Percentiles rank a stretch among this genome's conserved stretches.
Conservation (phyloP, 306 rosid genomes). For the Morella rubra region DNA sequence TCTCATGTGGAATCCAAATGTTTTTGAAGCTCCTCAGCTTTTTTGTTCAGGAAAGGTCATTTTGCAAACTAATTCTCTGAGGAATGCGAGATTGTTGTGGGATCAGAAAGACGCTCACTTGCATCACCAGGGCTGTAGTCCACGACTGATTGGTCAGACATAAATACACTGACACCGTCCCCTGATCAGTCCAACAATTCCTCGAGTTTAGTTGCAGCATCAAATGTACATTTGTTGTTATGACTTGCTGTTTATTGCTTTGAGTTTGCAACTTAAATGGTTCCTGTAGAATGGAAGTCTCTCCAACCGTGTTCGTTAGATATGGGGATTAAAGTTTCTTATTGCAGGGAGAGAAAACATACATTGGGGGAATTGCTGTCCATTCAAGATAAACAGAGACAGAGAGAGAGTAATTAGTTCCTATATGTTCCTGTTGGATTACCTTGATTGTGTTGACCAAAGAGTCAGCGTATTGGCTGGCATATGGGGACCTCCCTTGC, state of each 20-base stretch:
- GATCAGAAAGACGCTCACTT: neutral
- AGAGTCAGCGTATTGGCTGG: neutral
- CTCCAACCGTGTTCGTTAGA: neutral
- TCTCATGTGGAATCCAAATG: neutral
- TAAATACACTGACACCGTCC: neutral
- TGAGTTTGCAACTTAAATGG: neutral
- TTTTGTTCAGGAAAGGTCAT: neutral
- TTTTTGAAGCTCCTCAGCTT: neutral
- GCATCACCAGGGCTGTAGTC: neutral
- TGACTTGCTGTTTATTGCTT: neutral
- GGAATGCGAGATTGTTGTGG: neutral
- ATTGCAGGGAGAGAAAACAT: too few relatives aligned
- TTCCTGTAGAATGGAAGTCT: too few relatives aligned
- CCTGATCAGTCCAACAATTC: too few relatives aligned
- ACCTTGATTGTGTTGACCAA: slow-evolving; percentile 2
- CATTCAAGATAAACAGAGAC: neutral
- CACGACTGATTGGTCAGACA: neutral
- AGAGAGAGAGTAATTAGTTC: neutral
- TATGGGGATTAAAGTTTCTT: too few relatives aligned
- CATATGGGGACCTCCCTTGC: slow-evolving; percentile 11
- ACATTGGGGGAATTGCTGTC: neutral
- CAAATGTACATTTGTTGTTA: neutral
- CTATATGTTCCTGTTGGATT: slow-evolving; percentile 12
- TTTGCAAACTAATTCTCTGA: neutral
- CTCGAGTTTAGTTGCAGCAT: neutral